Base-by-base conservation (phyloP, 768 basidiomycete species). In the Boletus reticuloceps region DNA sequence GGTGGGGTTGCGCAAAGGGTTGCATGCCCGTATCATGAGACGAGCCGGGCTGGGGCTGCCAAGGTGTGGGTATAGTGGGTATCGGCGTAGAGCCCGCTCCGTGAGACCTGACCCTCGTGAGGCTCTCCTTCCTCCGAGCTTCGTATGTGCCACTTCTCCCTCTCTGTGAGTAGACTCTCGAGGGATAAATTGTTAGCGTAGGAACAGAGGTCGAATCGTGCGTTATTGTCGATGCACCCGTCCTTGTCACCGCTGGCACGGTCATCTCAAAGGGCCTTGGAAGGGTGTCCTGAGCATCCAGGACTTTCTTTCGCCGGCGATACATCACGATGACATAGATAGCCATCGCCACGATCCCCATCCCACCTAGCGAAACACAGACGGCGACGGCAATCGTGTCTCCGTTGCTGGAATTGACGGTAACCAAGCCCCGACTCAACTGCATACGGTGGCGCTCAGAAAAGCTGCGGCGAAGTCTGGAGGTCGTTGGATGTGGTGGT, bases 181-280 rank as follows among this genome's bases (percentile, higher is more conserved):
- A 17, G 29, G 58, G 52, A 20, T 27, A 16, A 25, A 53, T 41
- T n/a, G 51, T 41, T 1, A 55, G 34, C 13, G 53, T 39, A 6
- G 60, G 51, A 2, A 19, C 5, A 20, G 55, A 45, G 14, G 50
- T 36, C 11, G 4, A 5, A 34, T 22, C 14, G 17, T 14, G 43
- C 36, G 22, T 51, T 10, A 25, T 25, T 31, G 36, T 44, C 36
- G 39, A 48, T 6, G 50, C 19, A n/a, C 11, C 31, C 12, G 47
- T 40, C 32, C 17, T 13, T 29, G 34, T 58, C n/a, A 50, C 37
- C 19, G 60, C 58, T 4, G 63, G 64, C 19, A 58, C 52, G 2
- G 17, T 34, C 17, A 53, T 13, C 14, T 58, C 58, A 42, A 62
- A 69, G 4, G 68, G 68, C 38, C 69, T 64, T 10, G 69, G 67